Evolutionary conservation across 495 filamentous ascomycete genomes (phyloP), one percentile per base, ranked within the genome.

Genomic region (Podospora australis): DNA sequence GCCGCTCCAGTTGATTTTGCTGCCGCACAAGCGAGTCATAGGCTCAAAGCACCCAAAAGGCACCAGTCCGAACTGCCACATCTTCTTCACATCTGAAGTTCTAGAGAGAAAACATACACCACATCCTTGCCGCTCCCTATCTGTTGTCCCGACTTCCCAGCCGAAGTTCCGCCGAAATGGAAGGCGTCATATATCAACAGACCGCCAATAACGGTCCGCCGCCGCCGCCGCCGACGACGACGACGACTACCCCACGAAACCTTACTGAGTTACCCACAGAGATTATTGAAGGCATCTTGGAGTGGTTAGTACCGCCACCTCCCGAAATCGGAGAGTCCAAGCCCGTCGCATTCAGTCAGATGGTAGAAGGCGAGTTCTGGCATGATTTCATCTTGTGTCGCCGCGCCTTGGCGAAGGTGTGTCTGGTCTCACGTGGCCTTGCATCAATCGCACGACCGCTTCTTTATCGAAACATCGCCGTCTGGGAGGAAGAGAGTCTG

Each of bases 301-400:
- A 63, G 3, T 50, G 30, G 8, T 44, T 64, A 13, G 13, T 60
- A 3, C 63, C 59, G 0, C 41, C 40, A 13, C 45, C 44, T 13
- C 63, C 63, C 25, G 61, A 64, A 20, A 50, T 64, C 6, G 58
- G 59, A 39, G 63, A 66, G 49, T 60, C 63, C 4, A 48, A 46
- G 8, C 63, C 63, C 6, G 61, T 63, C 29, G 38, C 34, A 30
- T 63, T 62, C 53, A 24, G 50, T n/a, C 54, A 60, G 43, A 57
- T 64, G 3, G 48, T 59, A 13, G 45, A 39, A 29, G 59, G 53
- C n/a, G 63, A 66, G 49, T 46, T 55, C 13, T 66, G 63, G 63
- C 59, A 50, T 48, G 59, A 60, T 24, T 58, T 55, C 47, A 66
- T 59, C 8, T 54, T 58, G 23, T 49, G 51, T 22, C 61, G 63